These are phyloP conservation scores for Ophiostoma himal-ulmi DNA, from an alignment of 2,329 filamentous ascomycete species.

Conservation along the genomic window DNA sequence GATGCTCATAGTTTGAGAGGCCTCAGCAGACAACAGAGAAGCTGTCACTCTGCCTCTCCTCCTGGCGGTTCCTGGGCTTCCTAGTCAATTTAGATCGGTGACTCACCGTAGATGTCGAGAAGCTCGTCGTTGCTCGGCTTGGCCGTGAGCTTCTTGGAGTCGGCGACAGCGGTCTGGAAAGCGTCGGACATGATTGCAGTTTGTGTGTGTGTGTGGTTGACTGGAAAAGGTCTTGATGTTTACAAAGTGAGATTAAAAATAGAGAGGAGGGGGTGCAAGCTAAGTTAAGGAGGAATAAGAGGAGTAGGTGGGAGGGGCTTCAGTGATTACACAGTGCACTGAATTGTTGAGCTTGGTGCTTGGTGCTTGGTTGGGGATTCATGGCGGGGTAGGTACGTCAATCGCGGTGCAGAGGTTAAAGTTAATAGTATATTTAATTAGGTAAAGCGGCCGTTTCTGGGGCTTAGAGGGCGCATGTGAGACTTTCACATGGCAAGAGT, in stretches of 20 bases:
- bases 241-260: not conserved
- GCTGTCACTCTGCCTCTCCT: not conserved
- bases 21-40: not conserved
- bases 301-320: not conserved
- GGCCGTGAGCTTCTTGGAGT: conserved; percentile 61
- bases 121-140: conserved; percentile 61
- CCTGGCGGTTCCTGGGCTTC: not conserved
- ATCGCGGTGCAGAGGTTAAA: not conserved
- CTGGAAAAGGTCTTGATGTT: not conserved
- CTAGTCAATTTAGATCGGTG: not conserved
- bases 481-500: conserved; percentile 10
- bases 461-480: conserved; percentile 6
- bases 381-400: conserved; percentile 18
- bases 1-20: not conserved
- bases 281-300: not conserved
- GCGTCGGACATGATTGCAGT: conserved; percentile 30
- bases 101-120: conserved; percentile 56
- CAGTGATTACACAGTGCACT: not conserved
- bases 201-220: not conserved
- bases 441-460: not conserved
- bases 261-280: not conserved
- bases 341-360: conserved; percentile 19
- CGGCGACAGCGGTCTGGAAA: conserved; percentile 53
- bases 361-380: conserved; percentile 17
- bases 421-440: not conserved